Percentiles rank a stretch among this genome's conserved stretches.
phyloP scores from a whole-genome alignment of 2,329 filamentous ascomycete genomes.

The Aureobasidium lini region DNA sequence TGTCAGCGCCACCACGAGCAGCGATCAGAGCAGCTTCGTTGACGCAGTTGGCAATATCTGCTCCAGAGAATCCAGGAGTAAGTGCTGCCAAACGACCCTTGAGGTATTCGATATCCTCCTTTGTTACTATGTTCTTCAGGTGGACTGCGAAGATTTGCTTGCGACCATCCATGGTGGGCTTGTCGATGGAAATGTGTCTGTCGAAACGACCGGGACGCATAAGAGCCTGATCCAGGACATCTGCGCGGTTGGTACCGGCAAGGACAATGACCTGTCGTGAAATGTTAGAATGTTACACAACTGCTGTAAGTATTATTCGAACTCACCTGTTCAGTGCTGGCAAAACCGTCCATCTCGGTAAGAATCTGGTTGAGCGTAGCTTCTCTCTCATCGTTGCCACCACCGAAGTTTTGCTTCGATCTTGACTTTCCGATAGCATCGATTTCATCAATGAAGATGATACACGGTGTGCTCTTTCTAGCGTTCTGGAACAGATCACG shows the following conservation, averaged over 20 bases:
- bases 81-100: slow-evolving; percentile 83
- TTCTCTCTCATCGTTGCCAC: slow-evolving; percentile 95
- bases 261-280: slow-evolving; percentile 70
- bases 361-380: slow-evolving; percentile 96
- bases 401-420: slow-evolving; percentile 72
- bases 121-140: slow-evolving; percentile 86
- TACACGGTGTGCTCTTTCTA: slow-evolving; percentile 92
- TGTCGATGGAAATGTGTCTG: slow-evolving; percentile 89
- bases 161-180: slow-evolving; percentile 91
- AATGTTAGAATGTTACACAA: not conserved
- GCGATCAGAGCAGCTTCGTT: slow-evolving; percentile 96
- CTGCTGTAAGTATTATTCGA: not conserved
- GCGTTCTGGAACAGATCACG: slow-evolving; percentile 91
- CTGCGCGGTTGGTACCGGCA: slow-evolving; percentile 90
- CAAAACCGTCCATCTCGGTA: slow-evolving; percentile 99
- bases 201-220: slow-evolving; percentile 97
- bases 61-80: slow-evolving; percentile 93
- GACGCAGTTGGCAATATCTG: slow-evolving; percentile 96
- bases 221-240: slow-evolving; percentile 88
- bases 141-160: slow-evolving; percentile 96
- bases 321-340: slow-evolving; percentile 70
- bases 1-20: slow-evolving; percentile 71
- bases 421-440: slow-evolving; percentile 93
- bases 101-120: slow-evolving; percentile 80
- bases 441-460: slow-evolving; percentile 99